Evolutionary conservation across 768 basidiomycete species (phyloP), one percentile per base, ranked within the genome.

Genomic region (Pulveroboletus sp.): DNA sequence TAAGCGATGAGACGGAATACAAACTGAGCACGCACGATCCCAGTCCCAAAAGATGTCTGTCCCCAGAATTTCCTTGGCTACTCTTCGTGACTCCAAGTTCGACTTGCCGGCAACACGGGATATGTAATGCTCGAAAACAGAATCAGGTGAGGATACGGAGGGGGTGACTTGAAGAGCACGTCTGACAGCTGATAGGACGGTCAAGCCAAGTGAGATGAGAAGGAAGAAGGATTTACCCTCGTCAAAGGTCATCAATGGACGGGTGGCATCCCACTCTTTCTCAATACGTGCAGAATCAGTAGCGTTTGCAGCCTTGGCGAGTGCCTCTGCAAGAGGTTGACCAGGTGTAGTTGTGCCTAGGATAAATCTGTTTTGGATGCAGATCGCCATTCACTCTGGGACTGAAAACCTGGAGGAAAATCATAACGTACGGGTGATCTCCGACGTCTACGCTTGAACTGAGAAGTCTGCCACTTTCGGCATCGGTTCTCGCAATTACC

Each of bases 401-500:
- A 52, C 31, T 26, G 18, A 51, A 50, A 47, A 43, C 44, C 48
- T 11, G 33, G 18, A 6, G 41, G 53, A 55, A 43, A 51, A 54
- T 52, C 56, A 70, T 74, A 46, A 70, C 73, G 58, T 56, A 67
- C 66, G 66, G 66, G 36, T 95, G 91, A 70, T 97, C 94, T 28
- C 76, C 74, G 41, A 80, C 67, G 63, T 96, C 94, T 28, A 95
- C 76, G 43, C 84, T 91, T 21, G 86, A 88, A 6, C 88, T 86
- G 49, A 97, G 76, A 32, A 95, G 80, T 65, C 83, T 86, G 39
- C 80, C 90, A 15, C 85, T 88, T 68, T 95, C 90, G 18, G 93
- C 85, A 65, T 97, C 94, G 1, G 93, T 94, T 43, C 94, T 84
- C 10, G 93, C 93, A 52, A 97, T 91, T 55, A 93, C 71, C 36